Percentiles rank a stretch among this genome's conserved stretches.
Conservation (phyloP, 2,329 filamentous ascomycete genomes). For the Beauveria rudraprayagi region DNA sequence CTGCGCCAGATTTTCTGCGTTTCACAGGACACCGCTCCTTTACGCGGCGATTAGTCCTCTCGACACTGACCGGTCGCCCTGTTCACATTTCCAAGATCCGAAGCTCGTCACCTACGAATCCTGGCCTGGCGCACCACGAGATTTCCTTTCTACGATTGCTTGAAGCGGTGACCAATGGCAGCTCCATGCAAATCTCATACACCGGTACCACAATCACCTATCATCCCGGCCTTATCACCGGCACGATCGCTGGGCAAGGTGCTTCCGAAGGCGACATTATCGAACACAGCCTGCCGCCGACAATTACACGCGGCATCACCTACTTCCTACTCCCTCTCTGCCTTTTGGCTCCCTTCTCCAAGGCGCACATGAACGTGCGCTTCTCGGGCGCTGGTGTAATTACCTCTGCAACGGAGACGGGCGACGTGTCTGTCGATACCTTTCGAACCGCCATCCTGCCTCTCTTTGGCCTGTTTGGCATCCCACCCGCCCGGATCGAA, state of each 20-base stretch:
- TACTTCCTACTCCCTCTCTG: conserved; percentile 90
- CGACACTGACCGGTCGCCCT: conserved; percentile 82
- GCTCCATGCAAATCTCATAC: conserved; percentile 89
- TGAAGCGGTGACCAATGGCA: conserved; percentile 91
- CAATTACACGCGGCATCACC: conserved; percentile 71
- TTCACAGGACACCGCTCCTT: conserved; percentile 83
- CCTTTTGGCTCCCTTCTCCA: conserved; percentile 85
- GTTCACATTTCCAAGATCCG: conserved; percentile 93
- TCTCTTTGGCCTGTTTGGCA: conserved; percentile 83
- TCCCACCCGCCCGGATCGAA: conserved; percentile 71
- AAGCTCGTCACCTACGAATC: conserved; percentile 72
- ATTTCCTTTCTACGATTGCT: conserved; percentile 92
- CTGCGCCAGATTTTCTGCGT: conserved; percentile 51
- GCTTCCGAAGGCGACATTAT: conserved; percentile 66
- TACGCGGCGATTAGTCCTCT: conserved; percentile 74
- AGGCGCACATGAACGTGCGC: conserved; percentile 80
- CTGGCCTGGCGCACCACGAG: conserved; percentile 85
- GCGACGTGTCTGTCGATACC: conserved; percentile 86
- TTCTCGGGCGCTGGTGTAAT: conserved; percentile 90
- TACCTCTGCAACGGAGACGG: conserved; percentile 71
- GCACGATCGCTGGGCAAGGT: conserved; percentile 68
- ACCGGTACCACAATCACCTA: conserved; percentile 91
- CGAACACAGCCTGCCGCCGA: conserved; percentile 69
- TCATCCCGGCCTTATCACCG: conserved; percentile 85
- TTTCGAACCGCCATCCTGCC: conserved; percentile 90